Base-by-base conservation (phyloP, 257 asterid species). In the Forsythia viridissima region DNA sequence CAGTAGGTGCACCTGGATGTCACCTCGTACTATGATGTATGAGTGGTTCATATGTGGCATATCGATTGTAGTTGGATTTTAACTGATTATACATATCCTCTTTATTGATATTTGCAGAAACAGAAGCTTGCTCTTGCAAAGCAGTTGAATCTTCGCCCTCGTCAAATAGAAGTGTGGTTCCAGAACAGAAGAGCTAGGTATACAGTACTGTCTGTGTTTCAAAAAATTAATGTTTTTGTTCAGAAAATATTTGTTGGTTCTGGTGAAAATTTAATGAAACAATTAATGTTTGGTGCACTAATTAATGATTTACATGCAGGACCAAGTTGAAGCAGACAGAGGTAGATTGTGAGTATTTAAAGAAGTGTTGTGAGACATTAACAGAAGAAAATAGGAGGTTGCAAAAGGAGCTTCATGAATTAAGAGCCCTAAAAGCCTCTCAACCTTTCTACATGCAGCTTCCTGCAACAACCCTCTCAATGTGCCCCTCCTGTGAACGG, bases 131-230 rank as follows among this genome's bases (percentile, higher is more conserved):
- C 88, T 15, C 85, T 92, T 36, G 97, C 98, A 21, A 93, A 93
- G 74, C 94, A 94, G 77, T 76, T 94, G 85, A 90, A 87, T 85
- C 98, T 94, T 55, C 97, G 97, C 11, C 97, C 98, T 43, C 92
- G 97, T 21, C 97, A 94, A 85, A 94, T 94, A 11, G 98, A 94
- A 88, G 98, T 94, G 3, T 94, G 98, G 98, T 94, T 91, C 88
- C 98, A 94, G 70, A 94, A 94, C 82, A 77, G 98, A 85, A 85
- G 98, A 89, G 97, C 98, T 2, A 94, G 98, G 98, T 94, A 24
- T 24, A 87, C 16, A 6, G 66, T n/a, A 41, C 44, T 41, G 44
- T 30, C 1, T 30, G 57, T 48, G 8, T 48, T 12, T 48, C 7
- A 15, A 48, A 48, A 48, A 48, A 15, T 44, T 3, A 13, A 4